Evolutionary conservation across 768 basidiomycete species (phyloP), one percentile per base, ranked within the genome.

Genomic region (Boletus rufocinnamomeus): DNA sequence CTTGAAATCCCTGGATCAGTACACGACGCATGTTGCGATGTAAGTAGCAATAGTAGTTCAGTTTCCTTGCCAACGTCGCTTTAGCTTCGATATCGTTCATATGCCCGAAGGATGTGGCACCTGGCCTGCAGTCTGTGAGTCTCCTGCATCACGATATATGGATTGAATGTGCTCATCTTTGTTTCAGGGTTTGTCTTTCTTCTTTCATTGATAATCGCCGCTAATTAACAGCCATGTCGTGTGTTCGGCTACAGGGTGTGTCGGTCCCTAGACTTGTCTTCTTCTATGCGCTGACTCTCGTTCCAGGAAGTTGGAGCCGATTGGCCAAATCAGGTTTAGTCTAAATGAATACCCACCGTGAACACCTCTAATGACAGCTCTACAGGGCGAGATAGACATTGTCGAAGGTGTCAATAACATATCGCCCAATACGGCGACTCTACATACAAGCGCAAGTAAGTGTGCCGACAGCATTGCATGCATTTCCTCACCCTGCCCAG

Each of bases 31-130:
- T 56, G 75, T 75, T 25, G 63, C 63, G 19, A 63, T 74, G 69
- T 61, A 46, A 38, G 70, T 69, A 19, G 2, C 16, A n/a, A 25
- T 32, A 6, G 0, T n/a, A 10, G 17, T 25, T 7, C 28, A 19
- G 25, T 11, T 41, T 44, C 9, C 23, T 30, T 17, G 38, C 43
- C 23, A n/a, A 51, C 25, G 5, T 16, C 3, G 14, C 14, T 19
- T 21, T 41, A 69, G 67, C 25, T 72, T 75, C 52, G 74, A 76
- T 54, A 67, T 75, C 17, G 61, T 43, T 3, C 69, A 70, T 45
- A 76, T 76, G 72, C 75, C 73, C 5, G 58, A 67, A 38, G 75
- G 72, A 2, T 75, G 75, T 55, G 75, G 73, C 21, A 73, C 70
- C 8, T 75, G 74, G 69, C 73, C 72, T 28, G 69, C 70, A 11